phyloP scores from a whole-genome alignment of 257 asterid genomes.

The Lycium ferocissimum region DNA sequence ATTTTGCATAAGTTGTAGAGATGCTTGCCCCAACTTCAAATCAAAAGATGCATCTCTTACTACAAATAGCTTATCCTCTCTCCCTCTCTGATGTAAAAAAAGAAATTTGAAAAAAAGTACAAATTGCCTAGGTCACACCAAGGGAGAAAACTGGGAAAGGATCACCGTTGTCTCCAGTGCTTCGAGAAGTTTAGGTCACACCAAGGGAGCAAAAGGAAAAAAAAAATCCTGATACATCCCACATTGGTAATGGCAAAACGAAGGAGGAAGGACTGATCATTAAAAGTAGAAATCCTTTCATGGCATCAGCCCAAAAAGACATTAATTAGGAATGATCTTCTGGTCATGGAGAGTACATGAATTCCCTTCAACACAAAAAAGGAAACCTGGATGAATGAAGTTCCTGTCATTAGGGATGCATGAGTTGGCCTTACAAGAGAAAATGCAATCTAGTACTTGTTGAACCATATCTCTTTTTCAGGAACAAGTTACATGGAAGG shows the following conservation, averaged over 20 bases:
- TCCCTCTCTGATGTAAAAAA: neutral
- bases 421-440: neutral
- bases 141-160: neutral
- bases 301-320: neutral
- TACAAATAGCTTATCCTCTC: constrained; percentile 7
- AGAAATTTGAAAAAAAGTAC: neutral
- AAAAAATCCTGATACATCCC: neutral
- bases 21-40: neutral
- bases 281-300: neutral
- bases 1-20: neutral
- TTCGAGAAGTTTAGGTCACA: neutral
- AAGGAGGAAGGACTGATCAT: neutral
- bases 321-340: neutral
- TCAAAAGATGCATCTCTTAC: neutral
- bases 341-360: constrained; percentile 21
- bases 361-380: neutral
- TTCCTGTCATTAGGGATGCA: neutral
- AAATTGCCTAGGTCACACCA: neutral
- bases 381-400: neutral
- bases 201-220: neutral
- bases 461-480: neutral
- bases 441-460: constrained; percentile 22
- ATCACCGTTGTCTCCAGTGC: neutral
- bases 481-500: constrained; percentile 9
- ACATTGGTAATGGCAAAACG: neutral